These are phyloP conservation scores for Canna indica DNA, from an alignment of 176 grass and related monocot species.

Conservation along the genomic window DNA sequence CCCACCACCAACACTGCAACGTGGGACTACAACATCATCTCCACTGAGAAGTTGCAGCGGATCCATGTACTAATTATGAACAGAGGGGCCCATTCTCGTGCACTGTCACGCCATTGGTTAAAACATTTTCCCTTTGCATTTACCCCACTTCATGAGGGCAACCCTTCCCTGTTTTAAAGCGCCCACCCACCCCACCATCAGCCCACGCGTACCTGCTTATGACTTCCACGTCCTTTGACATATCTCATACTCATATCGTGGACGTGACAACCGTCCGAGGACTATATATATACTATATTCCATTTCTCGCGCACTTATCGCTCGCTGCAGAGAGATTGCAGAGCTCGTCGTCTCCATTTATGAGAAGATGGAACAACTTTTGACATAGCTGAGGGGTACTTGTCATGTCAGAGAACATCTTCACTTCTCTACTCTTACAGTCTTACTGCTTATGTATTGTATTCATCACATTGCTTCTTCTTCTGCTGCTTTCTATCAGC, in stretches of 20 bases:
- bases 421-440: not conserved
- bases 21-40: not conserved
- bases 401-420: too few relatives aligned
- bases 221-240: slow-evolving; percentile 12
- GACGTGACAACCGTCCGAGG: too few relatives aligned
- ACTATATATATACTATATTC: not conserved
- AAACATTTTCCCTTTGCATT: slow-evolving; percentile 1
- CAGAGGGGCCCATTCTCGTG: slow-evolving; percentile 4
- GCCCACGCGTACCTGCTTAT: slow-evolving; percentile 1
- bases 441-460: not conserved
- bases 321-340: too few relatives aligned
- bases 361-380: too few relatives aligned
- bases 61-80: not conserved
- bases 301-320: not conserved
- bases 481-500: not conserved
- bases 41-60: not conserved
- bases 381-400: too few relatives aligned
- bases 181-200: not conserved
- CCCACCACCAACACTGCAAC: too few relatives aligned
- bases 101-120: slow-evolving; percentile 6
- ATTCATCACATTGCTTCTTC: not conserved
- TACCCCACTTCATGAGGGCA: slow-evolving; percentile 21
- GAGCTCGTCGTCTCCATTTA: too few relatives aligned
- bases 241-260: not conserved
- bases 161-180: slow-evolving; percentile 30